These are phyloP conservation scores for Trapa bicornis DNA, from an alignment of 345 rosid species.

Conservation along the genomic window DNA sequence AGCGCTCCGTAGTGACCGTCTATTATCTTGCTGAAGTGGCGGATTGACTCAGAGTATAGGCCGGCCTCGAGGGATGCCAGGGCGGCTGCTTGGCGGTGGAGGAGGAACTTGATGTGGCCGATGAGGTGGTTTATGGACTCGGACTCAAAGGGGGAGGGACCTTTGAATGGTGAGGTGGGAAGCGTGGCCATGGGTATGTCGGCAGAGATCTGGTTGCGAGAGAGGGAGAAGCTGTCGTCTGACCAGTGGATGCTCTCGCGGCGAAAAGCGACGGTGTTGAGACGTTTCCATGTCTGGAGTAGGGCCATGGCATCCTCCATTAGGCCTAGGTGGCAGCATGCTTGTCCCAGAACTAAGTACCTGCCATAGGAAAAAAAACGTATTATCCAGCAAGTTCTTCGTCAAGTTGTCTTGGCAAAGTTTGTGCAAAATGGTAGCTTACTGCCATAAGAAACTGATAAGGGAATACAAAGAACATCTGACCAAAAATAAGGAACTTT, in stretches of 20 bases:
- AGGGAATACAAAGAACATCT: no score
- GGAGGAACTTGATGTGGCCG: conserved; percentile 31
- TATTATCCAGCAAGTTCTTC: no score
- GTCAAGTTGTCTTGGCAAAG: no score
- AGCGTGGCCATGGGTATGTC: conserved; percentile 6
- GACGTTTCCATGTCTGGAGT: conserved; percentile 39
- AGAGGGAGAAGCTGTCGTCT: conserved; percentile 37
- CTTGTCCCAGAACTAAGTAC: conserved; percentile 33
- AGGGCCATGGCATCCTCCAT: conserved; percentile 49
- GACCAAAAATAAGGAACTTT: no score
- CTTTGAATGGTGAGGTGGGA: conserved; percentile 11
- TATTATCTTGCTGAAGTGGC: conserved; percentile 39
- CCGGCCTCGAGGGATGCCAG: conserved; percentile 39
- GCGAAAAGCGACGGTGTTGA: conserved; percentile 31
- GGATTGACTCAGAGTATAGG: conserved; percentile 32
- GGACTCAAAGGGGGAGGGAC: conserved; percentile 12
- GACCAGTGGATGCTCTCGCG: conserved; percentile 41
- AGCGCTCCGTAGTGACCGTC: conserved; percentile 37
- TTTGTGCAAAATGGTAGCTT: no score
- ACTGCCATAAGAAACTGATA: no score
- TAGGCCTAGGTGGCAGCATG: conserved; percentile 36
- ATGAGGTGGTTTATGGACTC: conserved; percentile 26
- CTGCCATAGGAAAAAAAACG: conserved; percentile 10
- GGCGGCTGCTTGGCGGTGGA: conserved; percentile 37
- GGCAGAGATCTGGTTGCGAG: conserved; percentile 20